A percentile compares a stretch with the other conserved stretches of the same genome.
Conservation (phyloP, 306 rosid species). For the Trifolium pratense region DNA sequence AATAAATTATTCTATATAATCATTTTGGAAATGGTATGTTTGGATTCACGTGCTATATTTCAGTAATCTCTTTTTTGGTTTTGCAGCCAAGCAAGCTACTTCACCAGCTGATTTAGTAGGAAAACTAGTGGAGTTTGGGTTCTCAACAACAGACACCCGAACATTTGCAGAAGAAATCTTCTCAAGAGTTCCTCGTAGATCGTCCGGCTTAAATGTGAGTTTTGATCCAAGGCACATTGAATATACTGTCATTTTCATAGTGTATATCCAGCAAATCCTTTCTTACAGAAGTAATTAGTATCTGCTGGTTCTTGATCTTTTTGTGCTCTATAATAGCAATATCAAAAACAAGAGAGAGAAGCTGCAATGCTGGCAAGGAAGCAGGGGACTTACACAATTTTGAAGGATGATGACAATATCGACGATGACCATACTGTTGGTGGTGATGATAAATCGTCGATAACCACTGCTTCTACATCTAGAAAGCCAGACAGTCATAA, state of each 20-base stretch:
- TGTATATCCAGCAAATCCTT: slow-evolving; percentile 7
- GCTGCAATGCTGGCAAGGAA: slow-evolving; percentile 76
- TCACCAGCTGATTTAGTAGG: slow-evolving; percentile 69
- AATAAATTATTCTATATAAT: slow-evolving; percentile 23
- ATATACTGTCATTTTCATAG: slow-evolving; percentile 16
- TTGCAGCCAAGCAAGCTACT: slow-evolving; percentile 80
- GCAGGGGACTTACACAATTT: slow-evolving; percentile 72
- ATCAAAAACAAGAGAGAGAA: slow-evolving; percentile 87
- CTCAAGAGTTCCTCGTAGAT: slow-evolving; percentile 67
- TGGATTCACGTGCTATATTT: slow-evolving; percentile 22
- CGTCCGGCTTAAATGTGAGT: slow-evolving; percentile 67
- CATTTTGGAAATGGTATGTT: slow-evolving; percentile 22
- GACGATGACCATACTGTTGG: slow-evolving; percentile 33
- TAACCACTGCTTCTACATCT: slow-evolving; percentile 44
- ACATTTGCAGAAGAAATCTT: slow-evolving; percentile 75
- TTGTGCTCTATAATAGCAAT: slow-evolving; percentile 56
- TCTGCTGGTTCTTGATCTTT: slow-evolving; percentile 29
- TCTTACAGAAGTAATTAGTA: background rate
- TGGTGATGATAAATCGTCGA: slow-evolving; percentile 49
- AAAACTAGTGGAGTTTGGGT: slow-evolving; percentile 66
- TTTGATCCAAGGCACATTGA: slow-evolving; percentile 8
- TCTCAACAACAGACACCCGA: slow-evolving; percentile 62
- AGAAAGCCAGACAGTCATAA: slow-evolving; percentile 51
- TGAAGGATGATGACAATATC: slow-evolving; percentile 71
- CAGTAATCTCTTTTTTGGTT: slow-evolving; percentile 28